Percentiles rank a stretch among this genome's conserved stretches.
phyloP scores from a whole-genome alignment of 2,329 filamentous ascomycete species.

The Mariannaea elegans region DNA sequence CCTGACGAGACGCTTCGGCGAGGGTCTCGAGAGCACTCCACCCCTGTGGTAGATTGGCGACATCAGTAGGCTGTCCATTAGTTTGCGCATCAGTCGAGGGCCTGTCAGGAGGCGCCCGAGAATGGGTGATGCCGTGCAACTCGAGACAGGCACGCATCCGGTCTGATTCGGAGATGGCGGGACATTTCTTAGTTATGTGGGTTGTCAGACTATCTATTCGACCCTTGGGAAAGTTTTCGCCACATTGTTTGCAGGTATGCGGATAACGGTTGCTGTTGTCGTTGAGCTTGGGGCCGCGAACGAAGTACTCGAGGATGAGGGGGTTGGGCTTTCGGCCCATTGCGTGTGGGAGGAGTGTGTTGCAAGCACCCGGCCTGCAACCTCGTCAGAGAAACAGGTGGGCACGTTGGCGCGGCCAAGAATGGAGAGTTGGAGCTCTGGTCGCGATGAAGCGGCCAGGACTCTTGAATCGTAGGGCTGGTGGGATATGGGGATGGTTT shows the following conservation, averaged over 20 bases:
- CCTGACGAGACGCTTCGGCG: constrained; percentile 85
- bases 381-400: constrained; percentile 31
- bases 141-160: constrained; percentile 78
- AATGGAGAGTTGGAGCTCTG: constrained; percentile 22
- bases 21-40: constrained; percentile 87
- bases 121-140: constrained; percentile 73
- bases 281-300: constrained; percentile 84
- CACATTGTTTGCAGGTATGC: constrained; percentile 88
- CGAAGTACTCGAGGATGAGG: constrained; percentile 88
- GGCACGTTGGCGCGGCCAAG: constrained; percentile 29
- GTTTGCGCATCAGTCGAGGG: constrained; percentile 38
- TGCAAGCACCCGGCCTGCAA: constrained; percentile 41
- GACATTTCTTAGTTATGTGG: constrained; percentile 88
- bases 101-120: constrained; percentile 46
- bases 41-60: constrained; percentile 59
- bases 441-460: constrained; percentile 17
- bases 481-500: constrained; percentile 39
- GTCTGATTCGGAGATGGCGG: constrained; percentile 77
- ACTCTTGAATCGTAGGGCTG: constrained; percentile 27
- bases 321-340: constrained; percentile 89
- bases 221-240: constrained; percentile 89
- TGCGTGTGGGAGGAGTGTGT: constrained; percentile 40
- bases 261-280: constrained; percentile 93
- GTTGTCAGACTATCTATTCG: constrained; percentile 83
- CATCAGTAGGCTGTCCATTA: constrained; percentile 41